Conservation (phyloP, 345 rosid species). For the Salix suchowensis region DNA sequence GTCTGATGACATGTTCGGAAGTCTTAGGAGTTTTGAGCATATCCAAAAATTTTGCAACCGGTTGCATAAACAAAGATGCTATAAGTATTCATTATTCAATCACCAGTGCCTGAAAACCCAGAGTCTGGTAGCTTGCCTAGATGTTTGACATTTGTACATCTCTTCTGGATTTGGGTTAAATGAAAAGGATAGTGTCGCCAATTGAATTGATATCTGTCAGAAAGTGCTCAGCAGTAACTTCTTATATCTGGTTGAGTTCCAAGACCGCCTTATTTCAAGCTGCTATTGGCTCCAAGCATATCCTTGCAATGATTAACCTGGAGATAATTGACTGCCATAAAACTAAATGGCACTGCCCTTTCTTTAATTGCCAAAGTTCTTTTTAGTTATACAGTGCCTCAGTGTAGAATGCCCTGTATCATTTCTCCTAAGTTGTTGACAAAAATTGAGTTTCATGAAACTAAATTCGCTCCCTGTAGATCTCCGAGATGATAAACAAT, state of each 20-base stretch:
- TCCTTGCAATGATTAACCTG: neutral
- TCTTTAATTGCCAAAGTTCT: neutral
- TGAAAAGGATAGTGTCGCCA: neutral
- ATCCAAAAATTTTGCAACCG: neutral
- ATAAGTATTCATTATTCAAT: neutral
- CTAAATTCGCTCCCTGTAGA: constrained; percentile 39
- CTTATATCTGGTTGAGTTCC: neutral
- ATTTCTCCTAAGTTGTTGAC: neutral
- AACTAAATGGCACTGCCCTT: neutral
- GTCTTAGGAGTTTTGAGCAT: neutral
- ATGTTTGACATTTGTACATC: neutral
- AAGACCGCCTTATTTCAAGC: neutral
- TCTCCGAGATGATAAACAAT: constrained; percentile 77
- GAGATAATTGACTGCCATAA: neutral
- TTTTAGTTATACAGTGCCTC: neutral
- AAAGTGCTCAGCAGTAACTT: neutral
- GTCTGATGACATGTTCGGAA: neutral
- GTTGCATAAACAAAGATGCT: neutral
- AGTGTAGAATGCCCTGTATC: neutral
- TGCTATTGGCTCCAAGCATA: neutral
- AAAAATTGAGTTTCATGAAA: neutral
- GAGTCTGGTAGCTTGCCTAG: neutral
- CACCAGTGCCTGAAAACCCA: neutral
- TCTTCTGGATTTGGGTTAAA: neutral
- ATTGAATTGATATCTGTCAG: neutral